Evolutionary conservation across 345 rosid genomes (phyloP).

Genomic region (Eutrema yunnanense): DNA sequence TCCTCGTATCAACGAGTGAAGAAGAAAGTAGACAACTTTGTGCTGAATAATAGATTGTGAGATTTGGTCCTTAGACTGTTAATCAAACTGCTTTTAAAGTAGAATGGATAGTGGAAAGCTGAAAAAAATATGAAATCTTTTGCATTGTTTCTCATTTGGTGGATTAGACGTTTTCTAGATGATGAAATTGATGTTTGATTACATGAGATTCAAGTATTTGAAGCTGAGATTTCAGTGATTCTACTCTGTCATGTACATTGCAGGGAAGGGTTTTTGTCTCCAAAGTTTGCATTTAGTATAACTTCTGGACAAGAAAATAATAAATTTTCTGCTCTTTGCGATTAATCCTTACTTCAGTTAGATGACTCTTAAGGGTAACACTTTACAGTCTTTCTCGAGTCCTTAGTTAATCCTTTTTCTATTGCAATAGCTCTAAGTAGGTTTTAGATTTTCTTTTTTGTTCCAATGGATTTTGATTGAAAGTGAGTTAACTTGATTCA

Average conservation of each 20-base stretch:
- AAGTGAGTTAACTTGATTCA: background rate
- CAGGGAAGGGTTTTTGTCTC: slow-evolving; percentile 21
- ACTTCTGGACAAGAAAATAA: background rate
- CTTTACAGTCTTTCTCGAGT: slow-evolving; percentile 24
- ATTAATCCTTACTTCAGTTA: slow-evolving; percentile 25
- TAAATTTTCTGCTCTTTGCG: slow-evolving; percentile 1
- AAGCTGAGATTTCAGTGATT: slow-evolving; percentile 7
- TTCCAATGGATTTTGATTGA: background rate
- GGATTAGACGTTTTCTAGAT: background rate
- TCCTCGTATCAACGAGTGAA: background rate
- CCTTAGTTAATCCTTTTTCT: background rate
- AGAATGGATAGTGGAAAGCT: background rate
- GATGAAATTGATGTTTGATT: background rate
- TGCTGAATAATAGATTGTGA: background rate
- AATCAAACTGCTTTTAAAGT: background rate
- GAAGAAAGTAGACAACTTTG: background rate
- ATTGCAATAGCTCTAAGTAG: background rate
- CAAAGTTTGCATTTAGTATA: slow-evolving; percentile 22
- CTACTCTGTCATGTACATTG: slow-evolving; percentile 18
- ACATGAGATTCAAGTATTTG: slow-evolving; percentile 3
- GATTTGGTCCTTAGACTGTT: background rate
- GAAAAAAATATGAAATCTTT: background rate
- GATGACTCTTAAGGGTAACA: slow-evolving; percentile 23
- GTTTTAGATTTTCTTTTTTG: background rate
- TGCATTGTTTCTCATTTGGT: background rate